Evolutionary conservation across 1,139 yeast species (phyloP).

Genomic region (Diutina siamensis): DNA sequence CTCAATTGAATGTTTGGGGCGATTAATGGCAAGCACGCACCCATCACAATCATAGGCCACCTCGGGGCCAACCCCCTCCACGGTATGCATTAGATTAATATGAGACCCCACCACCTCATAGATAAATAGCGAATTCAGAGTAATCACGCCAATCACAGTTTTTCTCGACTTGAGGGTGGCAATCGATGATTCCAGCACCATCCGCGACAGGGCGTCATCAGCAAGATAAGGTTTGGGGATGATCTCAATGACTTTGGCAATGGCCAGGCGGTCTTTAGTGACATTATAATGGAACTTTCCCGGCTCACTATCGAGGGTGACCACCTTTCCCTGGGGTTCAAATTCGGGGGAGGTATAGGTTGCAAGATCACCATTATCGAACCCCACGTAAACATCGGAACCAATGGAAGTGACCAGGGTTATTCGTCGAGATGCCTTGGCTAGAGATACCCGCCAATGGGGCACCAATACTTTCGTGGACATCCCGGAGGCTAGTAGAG

Average conservation of each 20-base stretch:
- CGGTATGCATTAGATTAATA: not conserved
- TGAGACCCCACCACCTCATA: not conserved
- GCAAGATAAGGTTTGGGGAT: not conserved
- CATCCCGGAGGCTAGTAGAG: not conserved
- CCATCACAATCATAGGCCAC: not conserved
- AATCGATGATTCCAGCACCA: not conserved
- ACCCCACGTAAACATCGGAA: not conserved
- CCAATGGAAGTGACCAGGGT: conserved; percentile 3
- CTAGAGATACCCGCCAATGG: not conserved
- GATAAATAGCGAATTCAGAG: not conserved
- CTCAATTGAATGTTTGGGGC: not conserved
- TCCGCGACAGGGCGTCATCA: not conserved
- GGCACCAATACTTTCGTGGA: not conserved
- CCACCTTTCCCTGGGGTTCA: not conserved
- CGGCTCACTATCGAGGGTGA: not conserved
- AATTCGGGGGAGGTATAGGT: not conserved
- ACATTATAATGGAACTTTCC: not conserved
- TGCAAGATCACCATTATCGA: not conserved
- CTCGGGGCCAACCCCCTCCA: not conserved
- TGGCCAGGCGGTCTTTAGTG: not conserved
- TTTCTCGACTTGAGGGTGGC: not conserved
- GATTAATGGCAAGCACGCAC: not conserved
- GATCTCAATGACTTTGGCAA: not conserved
- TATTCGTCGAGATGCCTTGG: not conserved
- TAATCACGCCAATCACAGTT: not conserved